Evolutionary conservation across 768 basidiomycete species (phyloP).

Genomic region (Tricholoma bakamatsutake): DNA sequence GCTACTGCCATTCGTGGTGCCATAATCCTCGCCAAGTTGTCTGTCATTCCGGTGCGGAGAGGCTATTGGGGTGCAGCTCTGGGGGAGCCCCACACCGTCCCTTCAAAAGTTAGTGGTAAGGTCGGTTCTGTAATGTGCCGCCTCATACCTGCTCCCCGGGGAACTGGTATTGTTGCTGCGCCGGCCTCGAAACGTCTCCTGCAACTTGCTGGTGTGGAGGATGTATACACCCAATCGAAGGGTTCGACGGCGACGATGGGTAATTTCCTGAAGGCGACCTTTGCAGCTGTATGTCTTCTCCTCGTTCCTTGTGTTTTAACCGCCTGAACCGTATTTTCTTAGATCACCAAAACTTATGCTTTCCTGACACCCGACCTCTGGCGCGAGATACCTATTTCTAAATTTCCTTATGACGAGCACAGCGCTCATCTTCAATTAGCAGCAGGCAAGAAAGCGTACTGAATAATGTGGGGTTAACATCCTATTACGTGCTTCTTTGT

Average conservation of each 20-base stretch:
- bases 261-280: constrained; percentile 98
- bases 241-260: constrained; percentile 99
- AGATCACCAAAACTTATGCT: constrained; percentile 97
- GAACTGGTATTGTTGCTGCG: constrained; percentile 99
- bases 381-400: constrained; percentile 88
- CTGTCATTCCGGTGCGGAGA: constrained; percentile 95
- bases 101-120: constrained; percentile 97
- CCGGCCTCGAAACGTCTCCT: constrained; percentile 95
- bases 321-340: constrained; percentile 4
- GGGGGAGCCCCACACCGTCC: constrained; percentile 98
- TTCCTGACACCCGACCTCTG: constrained; percentile 99
- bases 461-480: constrained; percentile 10
- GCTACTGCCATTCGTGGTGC: constrained; percentile 99
- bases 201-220: constrained; percentile 96
- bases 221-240: constrained; percentile 96
- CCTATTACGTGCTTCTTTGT: constrained; percentile 7
- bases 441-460: constrained; percentile 74
- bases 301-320: not conserved
- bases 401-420: constrained; percentile 93
- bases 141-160: constrained; percentile 95
- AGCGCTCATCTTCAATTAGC: constrained; percentile 85
- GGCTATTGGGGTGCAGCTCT: constrained; percentile 99
- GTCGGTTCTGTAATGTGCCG: constrained; percentile 99
- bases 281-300: constrained; percentile 65
- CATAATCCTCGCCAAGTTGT: constrained; percentile 97